These are phyloP conservation scores for Rhodomyrtus tomentosa DNA, from an alignment of 345 rosid species.

Conservation along the genomic window DNA sequence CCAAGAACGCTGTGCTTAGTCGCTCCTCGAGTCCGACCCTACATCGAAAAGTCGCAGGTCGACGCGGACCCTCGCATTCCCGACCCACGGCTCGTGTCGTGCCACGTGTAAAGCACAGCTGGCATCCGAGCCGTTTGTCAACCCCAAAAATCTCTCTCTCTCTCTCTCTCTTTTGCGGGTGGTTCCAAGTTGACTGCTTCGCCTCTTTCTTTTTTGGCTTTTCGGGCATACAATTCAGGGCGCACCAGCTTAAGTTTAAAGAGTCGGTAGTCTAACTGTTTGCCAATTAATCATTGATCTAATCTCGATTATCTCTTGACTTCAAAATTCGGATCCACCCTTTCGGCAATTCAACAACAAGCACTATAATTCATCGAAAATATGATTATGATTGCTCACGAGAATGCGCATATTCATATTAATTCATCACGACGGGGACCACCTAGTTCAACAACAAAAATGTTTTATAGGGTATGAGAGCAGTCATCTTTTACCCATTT, in stretches of 20 bases:
- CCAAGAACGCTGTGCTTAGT: background rate
- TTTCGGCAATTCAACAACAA: rapidly evolving
- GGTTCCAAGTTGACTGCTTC: background rate
- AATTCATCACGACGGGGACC: too few relatives aligned
- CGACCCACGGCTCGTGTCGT: background rate
- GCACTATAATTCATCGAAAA: background rate
- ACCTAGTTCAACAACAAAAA: too few relatives aligned
- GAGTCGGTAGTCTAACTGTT: background rate
- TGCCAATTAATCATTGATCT: background rate
- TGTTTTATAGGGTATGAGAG: background rate
- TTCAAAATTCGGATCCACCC: background rate
- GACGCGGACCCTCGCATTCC: background rate
- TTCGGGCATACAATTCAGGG: background rate
- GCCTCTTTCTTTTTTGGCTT: background rate
- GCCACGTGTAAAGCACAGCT: background rate
- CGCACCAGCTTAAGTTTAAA: background rate
- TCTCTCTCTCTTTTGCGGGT: background rate
- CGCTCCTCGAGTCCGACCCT: background rate
- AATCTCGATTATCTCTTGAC: background rate
- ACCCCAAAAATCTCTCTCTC: background rate
- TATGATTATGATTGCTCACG: rapidly evolving
- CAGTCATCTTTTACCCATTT: background rate
- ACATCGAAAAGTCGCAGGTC: background rate
- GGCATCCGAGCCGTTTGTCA: background rate
- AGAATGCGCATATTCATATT: background rate